Evolutionary conservation across 2,329 filamentous ascomycete species (phyloP), one percentile per base, ranked within the genome.

Genomic region (Diaporthe sp.): DNA sequence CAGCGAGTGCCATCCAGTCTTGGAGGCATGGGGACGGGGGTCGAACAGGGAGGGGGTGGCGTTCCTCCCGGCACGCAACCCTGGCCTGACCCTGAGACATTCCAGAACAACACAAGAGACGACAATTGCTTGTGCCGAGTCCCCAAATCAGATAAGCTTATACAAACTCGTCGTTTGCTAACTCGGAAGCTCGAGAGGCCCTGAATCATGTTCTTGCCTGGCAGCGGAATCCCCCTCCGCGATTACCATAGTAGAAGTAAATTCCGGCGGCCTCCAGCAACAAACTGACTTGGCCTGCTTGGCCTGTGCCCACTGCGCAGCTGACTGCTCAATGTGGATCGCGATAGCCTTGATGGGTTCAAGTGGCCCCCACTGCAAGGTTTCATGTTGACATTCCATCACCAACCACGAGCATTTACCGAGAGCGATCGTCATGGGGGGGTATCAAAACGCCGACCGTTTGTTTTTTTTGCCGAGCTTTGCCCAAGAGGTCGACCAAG

Each of bases 341-440:
- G 47, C n/a, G 33, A 52, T 68, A 22, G 64, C 22, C 45, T 67
- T 45, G 45, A 28, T 68, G 64, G 64, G 64, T 13, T 54, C 47
- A 40, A 54, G 47, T 54, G 64, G 8, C 35, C 64, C 64, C 64
- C 64, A 54, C 64, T 28, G n/a, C 64, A 68, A 13, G 33, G 64
- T 68, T 68, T 68, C 64, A 68, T 40, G 33, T 68, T 68, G 64
- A 68, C 64, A 54, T 68, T 28, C n/a, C 50, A 28, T 68, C 64
- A 68, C 64, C 45, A 68, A 68, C 64, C 64, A 40, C 64, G 47
- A 68, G n/a, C 5, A 28, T 54, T 68, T 40, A 54, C 64, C 64
- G 64, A 67, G 64, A 52, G 30, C 45, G 64, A 67, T 67, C 64
- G 33, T 40, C 64, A 54, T 40, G 64, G 47, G 35, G 64, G 47